Conservation (phyloP, 257 asterid species). For the Sherardia arvensis region DNA sequence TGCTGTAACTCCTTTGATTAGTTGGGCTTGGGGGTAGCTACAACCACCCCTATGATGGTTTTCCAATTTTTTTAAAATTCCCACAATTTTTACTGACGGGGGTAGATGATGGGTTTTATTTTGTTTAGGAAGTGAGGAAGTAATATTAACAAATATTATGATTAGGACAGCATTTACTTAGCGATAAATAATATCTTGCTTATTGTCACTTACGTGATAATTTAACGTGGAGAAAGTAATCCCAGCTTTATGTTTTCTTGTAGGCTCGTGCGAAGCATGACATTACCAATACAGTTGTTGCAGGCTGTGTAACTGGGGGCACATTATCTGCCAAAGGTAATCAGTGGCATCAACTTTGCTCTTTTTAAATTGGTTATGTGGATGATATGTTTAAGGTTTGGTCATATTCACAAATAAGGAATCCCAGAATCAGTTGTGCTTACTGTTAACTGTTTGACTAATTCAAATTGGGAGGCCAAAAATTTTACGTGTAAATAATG, state of each 20-base stretch:
- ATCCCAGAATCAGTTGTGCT: background rate
- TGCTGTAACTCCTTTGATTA: too few relatives aligned
- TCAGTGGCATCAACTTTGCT: background rate
- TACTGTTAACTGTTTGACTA: background rate
- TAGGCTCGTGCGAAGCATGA: constrained; percentile 95
- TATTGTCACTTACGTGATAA: background rate
- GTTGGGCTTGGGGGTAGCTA: too few relatives aligned
- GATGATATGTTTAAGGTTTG: too few relatives aligned
- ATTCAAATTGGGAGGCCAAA: background rate
- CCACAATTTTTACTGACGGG: too few relatives aligned
- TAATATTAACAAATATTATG: background rate
- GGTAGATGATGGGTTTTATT: background rate
- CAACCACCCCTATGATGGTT: too few relatives aligned
- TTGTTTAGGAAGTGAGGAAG: background rate
- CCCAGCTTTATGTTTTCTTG: constrained; percentile 16
- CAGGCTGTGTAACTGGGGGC: constrained; percentile 92
- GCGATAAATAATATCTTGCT: background rate
- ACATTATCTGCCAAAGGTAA: constrained; percentile 78
- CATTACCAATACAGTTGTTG: constrained; percentile 76
- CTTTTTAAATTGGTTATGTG: background rate
- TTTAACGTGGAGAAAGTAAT: too few relatives aligned
- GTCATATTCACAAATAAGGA: background rate
- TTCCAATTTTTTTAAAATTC: too few relatives aligned
- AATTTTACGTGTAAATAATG: background rate
- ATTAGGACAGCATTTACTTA: background rate